These are phyloP conservation scores for Aegle marmelos DNA, from an alignment of 345 rosid species.

Conservation along the genomic window DNA sequence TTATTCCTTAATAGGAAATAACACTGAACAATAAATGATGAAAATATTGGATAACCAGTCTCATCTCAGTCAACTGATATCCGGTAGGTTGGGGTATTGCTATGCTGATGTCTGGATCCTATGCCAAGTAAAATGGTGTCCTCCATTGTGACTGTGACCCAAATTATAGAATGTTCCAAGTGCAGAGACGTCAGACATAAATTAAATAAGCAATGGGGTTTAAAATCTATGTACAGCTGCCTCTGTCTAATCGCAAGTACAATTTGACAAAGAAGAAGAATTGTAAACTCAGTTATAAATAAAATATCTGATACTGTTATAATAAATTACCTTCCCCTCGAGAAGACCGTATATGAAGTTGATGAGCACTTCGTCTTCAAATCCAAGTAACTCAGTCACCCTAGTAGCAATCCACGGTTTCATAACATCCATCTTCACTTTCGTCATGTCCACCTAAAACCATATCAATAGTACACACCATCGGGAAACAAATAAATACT, in stretches of 20 bases:
- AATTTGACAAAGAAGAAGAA: neutral
- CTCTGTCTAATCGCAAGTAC: neutral
- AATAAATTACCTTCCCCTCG: slow-evolving; percentile 67
- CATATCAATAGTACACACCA: neutral
- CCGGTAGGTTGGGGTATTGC: neutral
- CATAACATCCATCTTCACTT: slow-evolving; percentile 94
- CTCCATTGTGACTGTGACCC: neutral
- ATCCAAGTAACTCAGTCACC: slow-evolving; percentile 94
- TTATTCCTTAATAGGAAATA: neutral
- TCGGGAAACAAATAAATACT: neutral
- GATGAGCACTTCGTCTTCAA: slow-evolving; percentile 97
- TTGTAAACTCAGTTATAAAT: neutral
- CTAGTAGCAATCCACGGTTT: slow-evolving; percentile 92
- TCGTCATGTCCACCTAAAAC: slow-evolving; percentile 71
- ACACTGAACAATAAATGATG: neutral
- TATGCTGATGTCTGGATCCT: slow-evolving; percentile 13
- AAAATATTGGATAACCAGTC: slow-evolving; percentile 13
- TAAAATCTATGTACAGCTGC: neutral
- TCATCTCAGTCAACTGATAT: slow-evolving; percentile 8
- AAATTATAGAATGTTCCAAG: neutral
- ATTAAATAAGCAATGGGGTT: neutral
- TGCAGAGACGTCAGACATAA: neutral
- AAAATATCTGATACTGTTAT: neutral
- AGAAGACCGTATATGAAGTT: slow-evolving; percentile 93
- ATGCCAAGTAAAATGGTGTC: slow-evolving; percentile 10